A percentile compares a stretch with the other conserved stretches of the same genome.
Evolutionary conservation across 257 asterid genomes (phyloP).

Genomic region (Solanum ossicruentum): DNA sequence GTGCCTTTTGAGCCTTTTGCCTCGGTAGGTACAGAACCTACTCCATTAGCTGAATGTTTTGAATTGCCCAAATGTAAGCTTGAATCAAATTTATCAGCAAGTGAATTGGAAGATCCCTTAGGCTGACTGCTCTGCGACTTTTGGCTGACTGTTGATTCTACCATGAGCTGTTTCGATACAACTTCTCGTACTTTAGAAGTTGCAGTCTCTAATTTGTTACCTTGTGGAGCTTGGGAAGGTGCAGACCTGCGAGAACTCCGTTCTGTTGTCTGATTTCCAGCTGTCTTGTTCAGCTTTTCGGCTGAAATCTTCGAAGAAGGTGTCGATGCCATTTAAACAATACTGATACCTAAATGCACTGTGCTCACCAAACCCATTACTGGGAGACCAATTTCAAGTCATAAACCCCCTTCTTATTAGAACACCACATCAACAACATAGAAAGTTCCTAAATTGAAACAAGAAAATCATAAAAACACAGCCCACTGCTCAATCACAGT

Average conservation of each 20-base stretch:
- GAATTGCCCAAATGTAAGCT: constrained; percentile 36
- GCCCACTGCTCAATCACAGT: not conserved
- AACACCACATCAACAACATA: constrained; percentile 16
- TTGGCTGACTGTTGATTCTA: constrained; percentile 10
- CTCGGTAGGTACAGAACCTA: not conserved
- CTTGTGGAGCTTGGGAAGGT: constrained; percentile 6
- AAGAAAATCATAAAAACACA: not conserved
- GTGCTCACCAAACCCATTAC: constrained; percentile 8
- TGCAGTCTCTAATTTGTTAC: constrained; percentile 13
- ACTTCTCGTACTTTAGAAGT: constrained; percentile 16
- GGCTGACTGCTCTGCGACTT: constrained; percentile 7
- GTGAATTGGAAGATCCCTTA: constrained; percentile 19
- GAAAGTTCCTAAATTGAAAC: not conserved
- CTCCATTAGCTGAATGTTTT: constrained; percentile 2
- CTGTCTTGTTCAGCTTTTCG: constrained; percentile 27
- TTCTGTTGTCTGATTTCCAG: constrained; percentile 17
- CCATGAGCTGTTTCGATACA: constrained; percentile 12
- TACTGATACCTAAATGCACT: not conserved
- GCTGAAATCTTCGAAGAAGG: constrained; percentile 18
- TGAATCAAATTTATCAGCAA: constrained; percentile 33
- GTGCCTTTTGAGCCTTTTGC: constrained; percentile 1
- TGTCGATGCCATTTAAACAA: constrained; percentile 39
- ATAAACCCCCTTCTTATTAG: constrained; percentile 2
- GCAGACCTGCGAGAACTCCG: constrained; percentile 11
- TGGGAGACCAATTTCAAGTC: not conserved